These are phyloP conservation scores for Tuber umbilicatum DNA, from an alignment of 495 filamentous ascomycete genomes.

Conservation along the genomic window DNA sequence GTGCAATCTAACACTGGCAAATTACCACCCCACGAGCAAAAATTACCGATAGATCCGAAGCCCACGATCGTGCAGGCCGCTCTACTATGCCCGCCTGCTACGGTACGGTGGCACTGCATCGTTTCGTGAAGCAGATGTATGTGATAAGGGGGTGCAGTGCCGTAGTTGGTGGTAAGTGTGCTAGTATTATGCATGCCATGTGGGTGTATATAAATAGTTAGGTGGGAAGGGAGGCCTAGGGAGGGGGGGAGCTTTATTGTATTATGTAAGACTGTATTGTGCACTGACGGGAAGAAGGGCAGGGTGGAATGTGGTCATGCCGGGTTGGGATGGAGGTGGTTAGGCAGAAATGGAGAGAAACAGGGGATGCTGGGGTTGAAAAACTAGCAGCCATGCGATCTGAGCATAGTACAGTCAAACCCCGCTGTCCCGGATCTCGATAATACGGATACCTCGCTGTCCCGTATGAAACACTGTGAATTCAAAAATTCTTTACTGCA, in stretches of 20 bases:
- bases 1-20: not conserved
- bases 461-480: too few relatives aligned
- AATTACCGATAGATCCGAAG: too few relatives aligned
- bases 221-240: not conserved
- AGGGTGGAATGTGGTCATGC: not conserved
- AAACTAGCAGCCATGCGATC: not conserved
- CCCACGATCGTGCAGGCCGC: not conserved
- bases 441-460: too few relatives aligned
- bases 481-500: too few relatives aligned
- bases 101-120: not conserved
- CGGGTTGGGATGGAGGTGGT: not conserved
- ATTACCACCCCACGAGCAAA: not conserved
- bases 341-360: not conserved
- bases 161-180: not conserved
- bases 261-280: not conserved
- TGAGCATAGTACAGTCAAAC: too few relatives aligned
- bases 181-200: not conserved
- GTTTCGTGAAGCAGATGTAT: not conserved
- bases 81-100: not conserved
- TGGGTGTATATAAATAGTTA: not conserved
- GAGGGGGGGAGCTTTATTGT: not conserved
- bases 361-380: not conserved
- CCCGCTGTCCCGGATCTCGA: too few relatives aligned
- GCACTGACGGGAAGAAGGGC: not conserved
- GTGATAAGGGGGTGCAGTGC: not conserved